phyloP scores from a whole-genome alignment of 768 basidiomycete species.

The Suillus plorans region DNA sequence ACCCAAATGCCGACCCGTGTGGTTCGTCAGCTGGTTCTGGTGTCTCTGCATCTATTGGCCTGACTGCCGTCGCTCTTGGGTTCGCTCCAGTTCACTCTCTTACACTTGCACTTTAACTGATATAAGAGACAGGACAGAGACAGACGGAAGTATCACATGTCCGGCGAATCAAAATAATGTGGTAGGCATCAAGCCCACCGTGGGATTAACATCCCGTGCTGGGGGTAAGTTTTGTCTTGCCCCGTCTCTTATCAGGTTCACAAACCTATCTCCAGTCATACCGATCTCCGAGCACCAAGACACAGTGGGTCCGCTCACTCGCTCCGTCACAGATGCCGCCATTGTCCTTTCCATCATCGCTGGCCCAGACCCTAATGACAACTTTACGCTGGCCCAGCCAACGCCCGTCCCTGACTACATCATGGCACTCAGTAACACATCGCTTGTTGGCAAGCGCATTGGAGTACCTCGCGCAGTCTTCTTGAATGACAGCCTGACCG shows the following conservation, averaged over 20 bases:
- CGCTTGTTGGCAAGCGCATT: constrained; percentile 50
- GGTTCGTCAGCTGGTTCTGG: constrained; percentile 64
- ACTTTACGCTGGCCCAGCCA: constrained; percentile 55
- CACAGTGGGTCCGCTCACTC: constrained; percentile 56
- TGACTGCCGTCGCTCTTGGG: constrained; percentile 47
- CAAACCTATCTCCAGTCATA: constrained; percentile 38
- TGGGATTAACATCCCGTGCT: constrained; percentile 60
- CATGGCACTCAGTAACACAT: constrained; percentile 47
- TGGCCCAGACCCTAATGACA: constrained; percentile 54
- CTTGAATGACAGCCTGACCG: constrained; percentile 26
- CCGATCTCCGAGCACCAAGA: constrained; percentile 60
- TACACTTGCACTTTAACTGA: background rate
- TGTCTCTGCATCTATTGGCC: constrained; percentile 50
- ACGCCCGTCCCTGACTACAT: constrained; percentile 52
- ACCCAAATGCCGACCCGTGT: constrained; percentile 50
- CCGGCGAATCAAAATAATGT: constrained; percentile 53
- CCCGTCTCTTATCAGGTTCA: background rate
- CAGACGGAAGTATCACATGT: constrained; percentile 55
- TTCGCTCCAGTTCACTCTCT: background rate
- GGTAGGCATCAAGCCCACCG: constrained; percentile 60
- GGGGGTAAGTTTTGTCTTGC: constrained; percentile 40
- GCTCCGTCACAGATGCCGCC: constrained; percentile 55
- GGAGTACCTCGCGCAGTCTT: constrained; percentile 48
- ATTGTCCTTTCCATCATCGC: constrained; percentile 56
- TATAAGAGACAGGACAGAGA: constrained; percentile 37